Percentiles rank a stretch among this genome's conserved stretches.
phyloP scores from a whole-genome alignment of 257 asterid species.

The Jasminum sambac region DNA sequence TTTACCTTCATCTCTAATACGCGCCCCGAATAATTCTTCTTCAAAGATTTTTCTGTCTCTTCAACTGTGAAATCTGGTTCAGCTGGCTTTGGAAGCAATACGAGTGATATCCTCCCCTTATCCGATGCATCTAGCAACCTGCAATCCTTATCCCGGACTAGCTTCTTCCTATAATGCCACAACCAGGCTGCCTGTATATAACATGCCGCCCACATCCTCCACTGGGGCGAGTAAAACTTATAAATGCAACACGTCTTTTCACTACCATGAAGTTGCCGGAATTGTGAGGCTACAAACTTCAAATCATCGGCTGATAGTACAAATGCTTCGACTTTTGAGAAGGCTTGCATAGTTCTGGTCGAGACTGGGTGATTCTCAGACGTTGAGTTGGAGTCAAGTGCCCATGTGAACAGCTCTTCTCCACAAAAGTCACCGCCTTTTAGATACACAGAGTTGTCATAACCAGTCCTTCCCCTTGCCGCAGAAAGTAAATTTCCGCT shows the following conservation, averaged over 20 bases:
- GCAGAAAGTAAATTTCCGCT: conserved; percentile 73
- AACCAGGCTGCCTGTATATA: conserved; percentile 96
- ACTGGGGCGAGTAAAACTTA: conserved; percentile 89
- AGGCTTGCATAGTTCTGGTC: conserved; percentile 87
- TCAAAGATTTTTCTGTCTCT: neutral
- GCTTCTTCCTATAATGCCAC: conserved; percentile 66
- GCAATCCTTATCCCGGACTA: conserved; percentile 71
- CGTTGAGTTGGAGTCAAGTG: conserved; percentile 79
- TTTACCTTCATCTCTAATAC: conserved; percentile 83
- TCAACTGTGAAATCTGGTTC: conserved; percentile 58
- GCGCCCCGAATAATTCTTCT: neutral
- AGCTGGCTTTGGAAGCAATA: conserved; percentile 84
- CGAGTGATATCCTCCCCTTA: conserved; percentile 57
- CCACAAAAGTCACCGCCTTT: conserved; percentile 97
- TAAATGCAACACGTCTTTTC: conserved; percentile 88
- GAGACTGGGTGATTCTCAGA: conserved; percentile 78
- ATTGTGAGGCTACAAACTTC: conserved; percentile 92
- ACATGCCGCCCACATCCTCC: conserved; percentile 98
- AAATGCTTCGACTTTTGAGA: conserved; percentile 88
- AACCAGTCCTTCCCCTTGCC: conserved; percentile 94
- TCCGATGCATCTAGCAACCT: conserved; percentile 76
- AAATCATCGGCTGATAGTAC: conserved; percentile 82
- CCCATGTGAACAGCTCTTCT: conserved; percentile 98
- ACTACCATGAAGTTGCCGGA: conserved; percentile 69
- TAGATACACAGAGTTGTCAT: conserved; percentile 70